phyloP scores from a whole-genome alignment of 192 early-diverging fungal species.

The Coemansia sp. region DNA sequence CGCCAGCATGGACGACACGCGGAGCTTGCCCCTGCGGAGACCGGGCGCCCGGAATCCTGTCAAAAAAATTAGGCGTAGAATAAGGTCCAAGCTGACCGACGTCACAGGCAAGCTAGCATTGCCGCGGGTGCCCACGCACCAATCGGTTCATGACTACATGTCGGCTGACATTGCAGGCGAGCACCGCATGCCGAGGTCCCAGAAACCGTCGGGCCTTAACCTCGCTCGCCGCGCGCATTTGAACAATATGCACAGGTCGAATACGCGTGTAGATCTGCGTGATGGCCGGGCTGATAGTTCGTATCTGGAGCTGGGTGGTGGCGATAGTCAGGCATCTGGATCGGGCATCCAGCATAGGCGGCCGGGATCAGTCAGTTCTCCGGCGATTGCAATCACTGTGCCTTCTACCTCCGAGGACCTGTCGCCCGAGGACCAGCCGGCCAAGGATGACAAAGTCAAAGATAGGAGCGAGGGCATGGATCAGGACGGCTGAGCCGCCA shows the following conservation, averaged over 20 bases:
- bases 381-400: constrained; percentile 2
- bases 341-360: background rate
- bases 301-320: no score
- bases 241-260: background rate
- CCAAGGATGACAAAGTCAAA: no score
- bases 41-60: background rate
- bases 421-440: no score
- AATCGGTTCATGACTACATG: constrained; percentile 27
- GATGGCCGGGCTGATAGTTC: no score
- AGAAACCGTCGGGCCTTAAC: background rate
- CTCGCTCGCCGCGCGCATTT: background rate
- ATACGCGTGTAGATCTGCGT: background rate
- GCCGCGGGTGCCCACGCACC: constrained; percentile 3
- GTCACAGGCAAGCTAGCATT: constrained; percentile 13
- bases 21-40: no score
- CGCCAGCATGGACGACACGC: no score
- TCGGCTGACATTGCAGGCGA: constrained; percentile 16
- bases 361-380: constrained; percentile 1
- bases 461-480: no score
- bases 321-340: no score
- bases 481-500: no score
- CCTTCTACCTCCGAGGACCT: background rate
- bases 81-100: constrained; percentile 10
- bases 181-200: background rate
- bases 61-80: background rate